phyloP scores from a whole-genome alignment of 805 yeast genomes.

The Myxozyma lipomycoides region DNA sequence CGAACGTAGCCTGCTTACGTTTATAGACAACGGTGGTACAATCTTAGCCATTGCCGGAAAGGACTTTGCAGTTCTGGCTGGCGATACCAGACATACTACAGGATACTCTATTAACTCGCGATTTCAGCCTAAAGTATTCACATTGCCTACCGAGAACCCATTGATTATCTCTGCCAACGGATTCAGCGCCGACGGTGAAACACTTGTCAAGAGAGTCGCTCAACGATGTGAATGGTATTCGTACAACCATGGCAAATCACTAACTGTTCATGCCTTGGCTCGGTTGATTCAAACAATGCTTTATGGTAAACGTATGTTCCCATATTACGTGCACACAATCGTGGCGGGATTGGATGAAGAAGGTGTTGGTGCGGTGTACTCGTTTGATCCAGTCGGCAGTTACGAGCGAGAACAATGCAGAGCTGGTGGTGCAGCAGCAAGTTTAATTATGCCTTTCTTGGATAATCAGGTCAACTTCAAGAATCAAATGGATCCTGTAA shows the following conservation, averaged over 20 bases:
- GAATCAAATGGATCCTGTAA: constrained; percentile 81
- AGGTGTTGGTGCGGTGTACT: constrained; percentile 91
- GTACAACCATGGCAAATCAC: constrained; percentile 68
- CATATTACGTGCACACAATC: constrained; percentile 92
- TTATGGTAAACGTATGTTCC: constrained; percentile 92
- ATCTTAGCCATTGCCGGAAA: constrained; percentile 96
- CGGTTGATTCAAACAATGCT: constrained; percentile 84
- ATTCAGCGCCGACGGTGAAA: constrained; percentile 90
- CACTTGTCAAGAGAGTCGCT: constrained; percentile 70
- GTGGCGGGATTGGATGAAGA: constrained; percentile 88
- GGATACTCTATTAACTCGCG: constrained; percentile 93
- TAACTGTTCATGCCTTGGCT: constrained; percentile 73
- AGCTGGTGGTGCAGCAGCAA: constrained; percentile 97
- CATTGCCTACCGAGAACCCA: constrained; percentile 69
- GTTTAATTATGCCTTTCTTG: constrained; percentile 92
- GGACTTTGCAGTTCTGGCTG: constrained; percentile 94
- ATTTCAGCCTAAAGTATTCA: constrained; percentile 82
- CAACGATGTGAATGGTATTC: constrained; percentile 77
- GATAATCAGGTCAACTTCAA: constrained; percentile 96
- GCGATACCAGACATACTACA: constrained; percentile 94
- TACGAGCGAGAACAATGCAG: constrained; percentile 96
- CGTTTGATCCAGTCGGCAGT: constrained; percentile 97
- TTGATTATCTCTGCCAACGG: constrained; percentile 90
- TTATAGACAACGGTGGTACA: constrained; percentile 86
- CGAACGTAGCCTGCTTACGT: neutral